phyloP scores from a whole-genome alignment of 345 rosid genomes.

The Brassica juncea region DNA sequence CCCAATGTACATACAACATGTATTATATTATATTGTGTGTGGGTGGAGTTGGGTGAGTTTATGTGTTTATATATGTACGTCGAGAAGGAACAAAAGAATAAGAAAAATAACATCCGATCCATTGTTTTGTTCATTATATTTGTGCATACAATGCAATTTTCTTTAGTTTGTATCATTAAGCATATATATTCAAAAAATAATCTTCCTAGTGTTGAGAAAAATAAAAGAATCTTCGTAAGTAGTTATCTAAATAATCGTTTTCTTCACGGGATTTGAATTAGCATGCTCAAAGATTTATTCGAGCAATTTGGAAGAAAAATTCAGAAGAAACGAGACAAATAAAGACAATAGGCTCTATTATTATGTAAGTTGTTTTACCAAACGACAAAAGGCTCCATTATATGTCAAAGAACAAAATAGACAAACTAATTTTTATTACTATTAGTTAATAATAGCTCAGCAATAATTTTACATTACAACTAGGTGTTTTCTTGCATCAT shows the following conservation, averaged over 20 bases:
- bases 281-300: conserved; percentile 8
- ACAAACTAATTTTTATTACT: not conserved
- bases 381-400: conserved; percentile 30
- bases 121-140: conserved; percentile 4
- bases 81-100: conserved; percentile 1
- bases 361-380: conserved; percentile 17
- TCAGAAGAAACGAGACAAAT: conserved; percentile 20
- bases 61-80: conserved; percentile 9
- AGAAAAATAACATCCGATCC: not conserved
- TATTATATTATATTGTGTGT: conserved; percentile 21
- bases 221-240: not conserved
- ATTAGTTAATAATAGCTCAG: conserved; percentile 10
- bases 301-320: conserved; percentile 15
- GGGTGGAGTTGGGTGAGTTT: conserved; percentile 20
- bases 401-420: conserved; percentile 1
- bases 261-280: conserved; percentile 23
- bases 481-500: no score
- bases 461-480: not conserved
- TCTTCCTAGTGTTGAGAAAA: not conserved
- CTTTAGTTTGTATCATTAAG: not conserved
- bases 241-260: not conserved
- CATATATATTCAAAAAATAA: not conserved
- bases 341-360: conserved; percentile 5
- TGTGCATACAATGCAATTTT: not conserved
- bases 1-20: conserved; percentile 37